Evolutionary conservation across 371 early-diverging fungal species (phyloP).

Genomic region (Mortierella polycephala): DNA sequence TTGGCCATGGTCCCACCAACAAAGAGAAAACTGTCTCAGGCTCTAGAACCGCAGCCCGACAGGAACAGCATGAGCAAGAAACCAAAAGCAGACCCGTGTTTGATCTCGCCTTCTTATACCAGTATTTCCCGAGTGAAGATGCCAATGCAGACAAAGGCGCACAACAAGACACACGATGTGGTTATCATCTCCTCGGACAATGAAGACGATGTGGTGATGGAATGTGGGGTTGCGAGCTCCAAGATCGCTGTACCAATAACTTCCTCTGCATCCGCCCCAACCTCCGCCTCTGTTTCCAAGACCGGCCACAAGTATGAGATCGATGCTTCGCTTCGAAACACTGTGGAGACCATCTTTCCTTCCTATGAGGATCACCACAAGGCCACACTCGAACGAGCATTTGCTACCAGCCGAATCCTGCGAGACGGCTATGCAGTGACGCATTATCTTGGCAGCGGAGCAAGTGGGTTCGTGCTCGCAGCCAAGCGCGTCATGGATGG

Average conservation of each 20-base stretch:
- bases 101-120: not conserved
- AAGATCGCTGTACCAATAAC: not conserved
- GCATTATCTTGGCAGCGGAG: conserved; percentile 40
- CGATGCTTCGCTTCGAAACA: conserved; percentile 17
- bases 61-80: not conserved
- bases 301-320: conserved; percentile 22
- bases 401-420: conserved; percentile 29
- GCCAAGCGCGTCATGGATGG: conserved; percentile 35
- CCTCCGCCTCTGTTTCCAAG: not conserved
- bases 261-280: not conserved
- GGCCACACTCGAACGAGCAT: conserved; percentile 36
- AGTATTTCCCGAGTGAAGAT: not conserved
- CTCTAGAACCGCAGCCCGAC: not conserved
- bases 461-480: conserved; percentile 41
- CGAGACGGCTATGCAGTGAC: conserved; percentile 36
- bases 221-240: not conserved
- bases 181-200: conserved; percentile 48
- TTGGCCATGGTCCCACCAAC: not conserved
- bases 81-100: not conserved
- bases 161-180: conserved; percentile 8
- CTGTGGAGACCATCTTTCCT: conserved; percentile 46
- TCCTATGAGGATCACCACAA: conserved; percentile 21
- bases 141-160: conserved; percentile 6
- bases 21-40: conserved; percentile 7
- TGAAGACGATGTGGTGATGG: conserved; percentile 9